These are phyloP conservation scores for Trichoderma endophyticum DNA, from an alignment of 2,329 filamentous ascomycete genomes.

Conservation along the genomic window DNA sequence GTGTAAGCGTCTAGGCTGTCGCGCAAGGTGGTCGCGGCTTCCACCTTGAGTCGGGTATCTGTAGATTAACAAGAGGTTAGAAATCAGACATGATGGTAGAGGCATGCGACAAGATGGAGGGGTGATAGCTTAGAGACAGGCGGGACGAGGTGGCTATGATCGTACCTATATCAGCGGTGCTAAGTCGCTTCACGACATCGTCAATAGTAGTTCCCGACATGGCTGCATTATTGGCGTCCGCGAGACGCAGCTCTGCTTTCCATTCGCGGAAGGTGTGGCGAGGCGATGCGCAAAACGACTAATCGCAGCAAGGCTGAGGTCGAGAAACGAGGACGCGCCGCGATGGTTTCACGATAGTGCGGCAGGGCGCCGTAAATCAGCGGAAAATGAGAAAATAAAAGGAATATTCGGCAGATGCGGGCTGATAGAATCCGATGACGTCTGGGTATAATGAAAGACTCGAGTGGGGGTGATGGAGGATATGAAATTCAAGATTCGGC, in stretches of 20 bases:
- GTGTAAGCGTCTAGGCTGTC: slow-evolving; percentile 91
- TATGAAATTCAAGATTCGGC: not conserved
- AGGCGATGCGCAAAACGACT: slow-evolving; percentile 22
- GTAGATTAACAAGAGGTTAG: slow-evolving; percentile 15
- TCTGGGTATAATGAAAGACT: not conserved
- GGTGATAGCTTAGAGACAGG: not conserved
- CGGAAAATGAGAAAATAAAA: not conserved
- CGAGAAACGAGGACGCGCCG: slow-evolving; percentile 24
- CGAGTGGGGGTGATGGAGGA: slow-evolving; percentile 16
- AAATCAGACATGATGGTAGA: not conserved
- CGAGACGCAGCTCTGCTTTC: slow-evolving; percentile 34
- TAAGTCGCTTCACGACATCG: slow-evolving; percentile 60
- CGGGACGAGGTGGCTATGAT: slow-evolving; percentile 1
- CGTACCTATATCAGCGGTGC: slow-evolving; percentile 54
- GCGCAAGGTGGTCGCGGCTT: slow-evolving; percentile 79
- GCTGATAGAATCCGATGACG: not conserved
- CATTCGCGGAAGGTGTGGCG: slow-evolving; percentile 32
- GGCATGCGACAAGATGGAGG: slow-evolving; percentile 25
- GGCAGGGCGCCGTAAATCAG: not conserved
- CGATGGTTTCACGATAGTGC: not conserved
- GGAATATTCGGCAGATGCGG: not conserved
- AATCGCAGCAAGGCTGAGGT: slow-evolving; percentile 15
- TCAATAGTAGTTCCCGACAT: slow-evolving; percentile 62
- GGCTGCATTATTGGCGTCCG: slow-evolving; percentile 47
- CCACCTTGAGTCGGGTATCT: slow-evolving; percentile 81